A percentile compares a stretch with the other conserved stretches of the same genome.
Evolutionary conservation across 768 basidiomycete species (phyloP).

Genomic region (Mrakia gelida): DNA sequence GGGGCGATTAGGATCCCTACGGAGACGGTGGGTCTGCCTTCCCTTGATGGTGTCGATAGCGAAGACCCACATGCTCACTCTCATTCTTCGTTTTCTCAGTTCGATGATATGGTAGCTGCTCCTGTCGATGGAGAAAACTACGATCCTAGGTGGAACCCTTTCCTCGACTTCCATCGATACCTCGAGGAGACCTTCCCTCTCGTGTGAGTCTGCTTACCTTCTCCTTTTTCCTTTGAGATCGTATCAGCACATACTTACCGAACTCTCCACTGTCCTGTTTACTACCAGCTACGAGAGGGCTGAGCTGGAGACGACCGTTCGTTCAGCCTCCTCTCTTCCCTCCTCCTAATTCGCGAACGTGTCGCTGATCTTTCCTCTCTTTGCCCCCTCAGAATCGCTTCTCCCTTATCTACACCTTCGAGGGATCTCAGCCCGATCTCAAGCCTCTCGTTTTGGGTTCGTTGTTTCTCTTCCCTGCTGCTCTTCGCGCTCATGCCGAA

Average conservation of each 20-base stretch:
- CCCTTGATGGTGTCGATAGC: neutral
- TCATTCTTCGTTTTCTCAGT: neutral
- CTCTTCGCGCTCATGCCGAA: neutral
- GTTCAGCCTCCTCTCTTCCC: neutral
- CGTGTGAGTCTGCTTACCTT: neutral
- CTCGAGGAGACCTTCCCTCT: conserved; percentile 25
- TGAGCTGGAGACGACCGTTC: conserved; percentile 14
- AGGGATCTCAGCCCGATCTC: conserved; percentile 16
- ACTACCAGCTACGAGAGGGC: neutral
- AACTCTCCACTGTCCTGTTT: too few species aligned
- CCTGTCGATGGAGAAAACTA: conserved; percentile 8
- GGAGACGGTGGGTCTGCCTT: conserved; percentile 5
- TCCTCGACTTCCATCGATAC: conserved; percentile 25
- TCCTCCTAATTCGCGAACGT: neutral
- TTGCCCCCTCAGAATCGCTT: neutral
- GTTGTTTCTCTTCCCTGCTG: neutral
- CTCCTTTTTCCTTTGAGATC: too few species aligned
- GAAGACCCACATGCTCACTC: too few species aligned
- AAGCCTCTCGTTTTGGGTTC: conserved; percentile 28
- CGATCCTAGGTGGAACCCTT: conserved; percentile 19
- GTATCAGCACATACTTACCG: too few species aligned
- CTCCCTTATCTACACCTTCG: conserved; percentile 30
- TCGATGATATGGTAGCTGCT: conserved; percentile 23
- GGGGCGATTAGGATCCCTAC: conserved; percentile 28
- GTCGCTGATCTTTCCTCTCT: neutral